Conservation (phyloP, 2,329 filamentous ascomycete species). For the Neophaeococcomyces aloes region DNA sequence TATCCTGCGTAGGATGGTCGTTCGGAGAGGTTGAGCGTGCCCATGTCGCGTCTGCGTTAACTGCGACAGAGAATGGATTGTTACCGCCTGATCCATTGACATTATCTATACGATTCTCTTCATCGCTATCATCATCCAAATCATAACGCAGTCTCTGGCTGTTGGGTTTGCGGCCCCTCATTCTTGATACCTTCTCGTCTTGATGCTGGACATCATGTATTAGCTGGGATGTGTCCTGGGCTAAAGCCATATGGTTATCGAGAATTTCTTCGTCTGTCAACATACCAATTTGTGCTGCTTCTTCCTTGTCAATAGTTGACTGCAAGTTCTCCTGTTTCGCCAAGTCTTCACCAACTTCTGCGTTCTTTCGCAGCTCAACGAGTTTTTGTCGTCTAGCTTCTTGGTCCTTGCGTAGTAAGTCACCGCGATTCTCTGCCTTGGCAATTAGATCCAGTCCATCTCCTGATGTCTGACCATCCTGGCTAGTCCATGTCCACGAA, state of each 20-base stretch:
- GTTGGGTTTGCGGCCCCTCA: slow-evolving; percentile 7
- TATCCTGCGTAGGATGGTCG: too few species aligned
- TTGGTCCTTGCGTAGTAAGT: slow-evolving; percentile 19
- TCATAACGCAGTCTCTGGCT: slow-evolving; percentile 14
- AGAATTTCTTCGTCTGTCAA: slow-evolving; percentile 7
- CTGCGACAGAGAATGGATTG: neutral
- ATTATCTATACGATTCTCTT: neutral
- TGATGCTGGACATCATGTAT: slow-evolving; percentile 10
- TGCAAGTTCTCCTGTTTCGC: slow-evolving; percentile 9
- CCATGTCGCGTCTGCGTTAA: too few species aligned
- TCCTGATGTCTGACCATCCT: slow-evolving; percentile 10
- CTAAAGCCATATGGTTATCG: neutral
- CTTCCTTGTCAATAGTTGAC: slow-evolving; percentile 9
- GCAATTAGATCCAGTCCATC: slow-evolving; percentile 2
- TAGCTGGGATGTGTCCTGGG: slow-evolving; percentile 4
- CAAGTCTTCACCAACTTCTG: slow-evolving; percentile 14
- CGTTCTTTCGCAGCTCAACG: slow-evolving; percentile 14
- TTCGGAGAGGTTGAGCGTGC: too few species aligned
- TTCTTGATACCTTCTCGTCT: slow-evolving; percentile 11
- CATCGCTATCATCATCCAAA: slow-evolving; percentile 13
- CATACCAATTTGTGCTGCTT: slow-evolving; percentile 17
- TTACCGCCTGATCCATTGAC: neutral
- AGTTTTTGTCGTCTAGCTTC: slow-evolving; percentile 16
- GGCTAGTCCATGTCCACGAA: slow-evolving; percentile 20
- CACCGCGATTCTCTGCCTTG: slow-evolving; percentile 13